Evolutionary conservation across 768 basidiomycete species (phyloP).

Genomic region (Mycena haematopus): DNA sequence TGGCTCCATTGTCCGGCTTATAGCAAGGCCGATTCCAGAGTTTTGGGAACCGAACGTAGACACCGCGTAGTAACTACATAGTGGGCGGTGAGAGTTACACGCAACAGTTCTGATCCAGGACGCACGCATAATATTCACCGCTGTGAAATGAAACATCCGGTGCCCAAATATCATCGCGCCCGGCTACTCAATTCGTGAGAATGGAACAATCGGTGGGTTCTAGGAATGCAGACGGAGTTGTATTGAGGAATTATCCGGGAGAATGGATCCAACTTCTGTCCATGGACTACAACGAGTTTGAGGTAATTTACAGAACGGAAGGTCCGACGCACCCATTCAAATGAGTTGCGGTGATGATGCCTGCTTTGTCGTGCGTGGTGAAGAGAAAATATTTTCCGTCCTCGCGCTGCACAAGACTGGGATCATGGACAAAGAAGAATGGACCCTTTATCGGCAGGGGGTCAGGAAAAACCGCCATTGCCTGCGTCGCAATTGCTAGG

Average conservation of each 20-base stretch:
- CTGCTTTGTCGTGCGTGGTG: conserved; percentile 28
- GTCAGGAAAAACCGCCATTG: conserved; percentile 6
- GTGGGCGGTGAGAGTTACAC: not conserved
- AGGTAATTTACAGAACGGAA: not conserved
- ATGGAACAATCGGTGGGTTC: not conserved
- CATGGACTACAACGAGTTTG: conserved; percentile 8
- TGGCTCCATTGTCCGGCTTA: conserved; percentile 19
- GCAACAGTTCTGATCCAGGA: not conserved
- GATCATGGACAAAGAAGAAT: conserved; percentile 27
- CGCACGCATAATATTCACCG: conserved; percentile 16
- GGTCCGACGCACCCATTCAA: conserved; percentile 8
- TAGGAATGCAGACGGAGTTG: conserved; percentile 16
- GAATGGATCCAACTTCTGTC: conserved; percentile 21
- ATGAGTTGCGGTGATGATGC: conserved; percentile 21
- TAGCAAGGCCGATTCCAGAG: conserved; percentile 24
- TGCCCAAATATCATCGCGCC: conserved; percentile 25
- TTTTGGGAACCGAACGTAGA: conserved; percentile 25
- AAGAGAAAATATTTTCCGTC: conserved; percentile 28
- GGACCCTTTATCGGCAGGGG: conserved; percentile 18
- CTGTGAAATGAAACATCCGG: conserved; percentile 25
- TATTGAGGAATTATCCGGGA: conserved; percentile 22
- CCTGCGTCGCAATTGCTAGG: not conserved
- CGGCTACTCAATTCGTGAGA: conserved; percentile 4
- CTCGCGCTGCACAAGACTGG: conserved; percentile 22
- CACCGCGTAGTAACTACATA: conserved; percentile 18